Base-by-base conservation (phyloP, 2,329 filamentous ascomycete species). In the Pestalotiopsis sp. region DNA sequence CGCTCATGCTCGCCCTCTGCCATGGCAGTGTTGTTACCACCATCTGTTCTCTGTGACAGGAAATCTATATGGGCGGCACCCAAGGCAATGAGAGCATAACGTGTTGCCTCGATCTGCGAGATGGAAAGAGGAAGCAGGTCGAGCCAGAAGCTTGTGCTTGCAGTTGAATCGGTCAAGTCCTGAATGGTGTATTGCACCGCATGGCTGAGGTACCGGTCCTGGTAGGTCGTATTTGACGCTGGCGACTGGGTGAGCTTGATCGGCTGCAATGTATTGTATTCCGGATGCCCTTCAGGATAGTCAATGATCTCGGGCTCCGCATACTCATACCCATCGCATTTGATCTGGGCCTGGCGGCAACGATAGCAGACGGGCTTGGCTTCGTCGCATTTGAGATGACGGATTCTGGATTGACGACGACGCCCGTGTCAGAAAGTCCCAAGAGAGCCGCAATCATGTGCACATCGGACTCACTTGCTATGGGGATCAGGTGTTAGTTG, bases 371-470 rank as follows among this genome's bases (percentile, higher is more conserved):
- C 38, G n/a, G 59, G 59, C 36, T 62, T 62, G 17, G 59, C 59
- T 62, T 62, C 59, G 31, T 62, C 59, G 59, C 59, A 62, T 36
- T 62, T 62, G 59, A 62, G 59, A 41, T 62, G 59, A 14, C 59
- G 59, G 6, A 62, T 62, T 39, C 59, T 62, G 12, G 9, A n/a
- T 23, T 20, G 31, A n/a, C 14, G 17, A 31, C 5, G 5, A 7
- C 27, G 27, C 6, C 27, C 27, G 13, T 31, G 31, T 41, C 27
- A 62, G 27, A 14, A 23, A n/a, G 25, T 62, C 14, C 3, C 9
- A 9, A 14, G 27, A 13, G 14, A 59, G 13, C 4, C 20, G 4
- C 23, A 31, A 59, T 31, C 14, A 31, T 59, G 0, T 31, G 13
- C 1, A 7, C 13, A 2, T 36, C 9, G 13, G 4, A 61, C 59